phyloP scores from a whole-genome alignment of 2,329 filamentous ascomycete species.

The Sclerotinia subarctica region DNA sequence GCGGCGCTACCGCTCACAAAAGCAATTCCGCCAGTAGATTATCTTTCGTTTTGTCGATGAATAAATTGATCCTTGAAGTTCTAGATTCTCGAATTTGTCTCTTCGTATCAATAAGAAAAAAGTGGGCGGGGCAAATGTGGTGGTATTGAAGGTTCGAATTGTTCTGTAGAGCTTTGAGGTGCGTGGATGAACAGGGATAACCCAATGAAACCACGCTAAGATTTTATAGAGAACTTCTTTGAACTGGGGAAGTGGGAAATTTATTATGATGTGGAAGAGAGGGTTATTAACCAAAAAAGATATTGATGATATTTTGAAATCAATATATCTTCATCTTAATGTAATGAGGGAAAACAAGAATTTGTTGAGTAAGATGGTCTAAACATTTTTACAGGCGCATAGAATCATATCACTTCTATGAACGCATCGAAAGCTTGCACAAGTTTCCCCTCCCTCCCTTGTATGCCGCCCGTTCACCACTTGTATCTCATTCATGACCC shows the following conservation, averaged over 20 bases:
- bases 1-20: slow-evolving; percentile 22
- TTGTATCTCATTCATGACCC: slow-evolving; percentile 25
- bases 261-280: slow-evolving; percentile 1
- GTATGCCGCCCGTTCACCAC: slow-evolving; percentile 17
- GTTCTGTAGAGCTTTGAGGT: slow-evolving; percentile 19
- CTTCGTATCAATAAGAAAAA: slow-evolving; percentile 14
- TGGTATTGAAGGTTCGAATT: slow-evolving; percentile 20
- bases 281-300: not conserved
- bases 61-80: not conserved
- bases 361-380: slow-evolving; percentile 37
- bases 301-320: not conserved
- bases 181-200: slow-evolving; percentile 20
- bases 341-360: slow-evolving; percentile 16
- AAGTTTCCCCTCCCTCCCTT: slow-evolving; percentile 27
- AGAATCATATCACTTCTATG: slow-evolving; percentile 34
- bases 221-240: slow-evolving; percentile 20
- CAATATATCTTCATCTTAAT: slow-evolving; percentile 10
- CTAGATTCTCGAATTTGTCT: slow-evolving; percentile 4
- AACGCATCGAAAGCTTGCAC: slow-evolving; percentile 35
- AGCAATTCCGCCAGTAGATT: slow-evolving; percentile 18
- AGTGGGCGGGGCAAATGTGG: slow-evolving; percentile 20
- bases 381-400: slow-evolving; percentile 39
- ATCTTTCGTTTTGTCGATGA: slow-evolving; percentile 1
- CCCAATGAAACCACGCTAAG: slow-evolving; percentile 18
- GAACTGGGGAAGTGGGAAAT: slow-evolving; percentile 17